These are phyloP conservation scores for Sequoiadendron giganteum DNA, from an alignment of 75 land plant species.

Conservation along the genomic window DNA sequence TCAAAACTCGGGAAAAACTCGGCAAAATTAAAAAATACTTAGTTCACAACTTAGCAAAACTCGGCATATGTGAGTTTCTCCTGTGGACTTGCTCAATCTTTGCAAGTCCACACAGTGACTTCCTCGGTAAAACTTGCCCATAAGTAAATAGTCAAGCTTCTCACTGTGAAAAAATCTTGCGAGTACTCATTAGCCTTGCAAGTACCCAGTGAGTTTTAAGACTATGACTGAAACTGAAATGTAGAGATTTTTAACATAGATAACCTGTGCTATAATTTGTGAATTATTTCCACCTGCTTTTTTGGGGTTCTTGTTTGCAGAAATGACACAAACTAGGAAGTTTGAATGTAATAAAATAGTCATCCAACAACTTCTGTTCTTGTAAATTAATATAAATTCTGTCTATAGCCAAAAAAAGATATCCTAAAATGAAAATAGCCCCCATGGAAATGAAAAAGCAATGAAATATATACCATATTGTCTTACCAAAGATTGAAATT, in stretches of 20 bases:
- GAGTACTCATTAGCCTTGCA: too few relatives aligned
- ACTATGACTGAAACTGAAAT: not conserved
- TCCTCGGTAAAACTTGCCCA: too few relatives aligned
- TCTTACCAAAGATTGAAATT: not conserved
- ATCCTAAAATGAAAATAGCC: not conserved
- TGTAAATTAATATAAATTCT: not conserved
- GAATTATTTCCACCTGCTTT: not conserved
- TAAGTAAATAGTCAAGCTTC: too few relatives aligned
- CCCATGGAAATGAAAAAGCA: not conserved
- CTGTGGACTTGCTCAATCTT: too few relatives aligned
- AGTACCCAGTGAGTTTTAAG: too few relatives aligned
- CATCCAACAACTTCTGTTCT: not conserved
- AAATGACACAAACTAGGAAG: not conserved
- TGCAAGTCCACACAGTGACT: too few relatives aligned
- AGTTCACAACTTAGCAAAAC: too few relatives aligned
- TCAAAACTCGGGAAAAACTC: too few relatives aligned
- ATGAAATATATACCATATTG: not conserved
- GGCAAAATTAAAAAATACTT: not conserved
- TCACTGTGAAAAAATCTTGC: too few relatives aligned
- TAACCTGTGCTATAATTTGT: not conserved
- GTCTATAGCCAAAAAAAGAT: not conserved
- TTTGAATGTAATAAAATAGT: not conserved
- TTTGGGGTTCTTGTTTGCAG: not conserved
- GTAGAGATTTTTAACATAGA: not conserved
- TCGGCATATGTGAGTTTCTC: too few relatives aligned